These are phyloP conservation scores for Chrysanthemum makinoi DNA, from an alignment of 129 eudicot species.

Conservation along the genomic window DNA sequence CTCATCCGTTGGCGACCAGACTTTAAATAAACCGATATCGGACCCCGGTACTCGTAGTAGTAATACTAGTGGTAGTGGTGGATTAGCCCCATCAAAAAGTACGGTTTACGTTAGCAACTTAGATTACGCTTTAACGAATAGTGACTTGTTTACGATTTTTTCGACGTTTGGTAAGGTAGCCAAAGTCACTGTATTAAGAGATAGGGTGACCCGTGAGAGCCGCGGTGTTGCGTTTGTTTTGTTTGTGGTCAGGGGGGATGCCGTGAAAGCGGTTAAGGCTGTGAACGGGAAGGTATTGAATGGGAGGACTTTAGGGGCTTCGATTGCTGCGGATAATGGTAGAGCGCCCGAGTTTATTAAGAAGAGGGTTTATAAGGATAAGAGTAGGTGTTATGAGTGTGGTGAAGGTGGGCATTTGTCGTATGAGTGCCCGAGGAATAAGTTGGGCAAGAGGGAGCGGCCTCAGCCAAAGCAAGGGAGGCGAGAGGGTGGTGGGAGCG, in stretches of 20 bases:
- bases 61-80: conserved; percentile 53
- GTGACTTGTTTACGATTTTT: conserved; percentile 83
- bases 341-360: conserved; percentile 82
- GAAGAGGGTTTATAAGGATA: conserved; percentile 69
- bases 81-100: conserved; percentile 91
- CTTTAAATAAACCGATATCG: conserved; percentile 34
- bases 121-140: conserved; percentile 71
- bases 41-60: not conserved
- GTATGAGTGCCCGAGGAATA: conserved; percentile 86
- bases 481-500: conserved; percentile 36
- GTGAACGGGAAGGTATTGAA: conserved; percentile 64
- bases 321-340: conserved; percentile 84
- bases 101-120: conserved; percentile 86
- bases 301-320: conserved; percentile 58
- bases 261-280: conserved; percentile 51
- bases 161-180: conserved; percentile 97
- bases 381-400: conserved; percentile 91
- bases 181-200: conserved; percentile 78
- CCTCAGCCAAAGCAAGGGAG: conserved; percentile 55
- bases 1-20: conserved; percentile 8
- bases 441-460: conserved; percentile 69
- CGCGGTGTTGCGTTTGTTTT: conserved; percentile 90
- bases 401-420: conserved; percentile 93
- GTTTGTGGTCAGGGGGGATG: conserved; percentile 75
- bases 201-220: conserved; percentile 71